Base-by-base conservation (phyloP, 129 eudicot species). In the Solidago caesia region DNA sequence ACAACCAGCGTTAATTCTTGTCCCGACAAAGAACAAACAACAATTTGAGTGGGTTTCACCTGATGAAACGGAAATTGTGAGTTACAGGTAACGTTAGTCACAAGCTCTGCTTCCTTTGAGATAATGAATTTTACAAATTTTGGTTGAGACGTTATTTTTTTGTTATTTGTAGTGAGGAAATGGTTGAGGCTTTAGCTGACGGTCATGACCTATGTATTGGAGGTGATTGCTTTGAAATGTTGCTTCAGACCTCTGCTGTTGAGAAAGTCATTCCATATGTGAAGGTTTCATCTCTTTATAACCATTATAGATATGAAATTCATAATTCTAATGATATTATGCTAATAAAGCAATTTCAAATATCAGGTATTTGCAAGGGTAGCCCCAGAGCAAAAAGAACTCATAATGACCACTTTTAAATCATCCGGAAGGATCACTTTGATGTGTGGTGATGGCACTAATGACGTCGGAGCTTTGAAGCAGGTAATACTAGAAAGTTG, bases 391-490 rank as follows among this genome's bases (percentile, higher is more conserved):
- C 98, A 92, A 75, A 92, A 92, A 78, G 98, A 92, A 82, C 95
- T 89, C 74, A 88, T 92, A 64, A 82, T 89, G 87, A 92, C 98
- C 29, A 89, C 98, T 58, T 87, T 92, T 16, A 92, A 84, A 74
- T 74, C 85, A 14, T 96, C 92, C 25, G 98, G 98, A 46, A 92
- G 98, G 87, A 81, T 85, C 58, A 89, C 98, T 44, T 71, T 92
- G 77, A 92, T 92, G 98, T 92, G 98, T 70, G 98, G 98, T 62
- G 98, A 92, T 71, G 98, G 98, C 9, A 92, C 98, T 42, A 92
- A 92, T 68, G 98, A 92, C 49, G 98, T 92, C 39, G 98, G 98
- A 76, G 98, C 98, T 69, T 74, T 92, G 72, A 92, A 92, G 82
- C 98, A 92, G 96, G 98, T 92, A 84, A 73, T 52, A 52, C 64